phyloP scores from a whole-genome alignment of 108 stramenopile species.

The Nannochloropsis gaditana region DNA sequence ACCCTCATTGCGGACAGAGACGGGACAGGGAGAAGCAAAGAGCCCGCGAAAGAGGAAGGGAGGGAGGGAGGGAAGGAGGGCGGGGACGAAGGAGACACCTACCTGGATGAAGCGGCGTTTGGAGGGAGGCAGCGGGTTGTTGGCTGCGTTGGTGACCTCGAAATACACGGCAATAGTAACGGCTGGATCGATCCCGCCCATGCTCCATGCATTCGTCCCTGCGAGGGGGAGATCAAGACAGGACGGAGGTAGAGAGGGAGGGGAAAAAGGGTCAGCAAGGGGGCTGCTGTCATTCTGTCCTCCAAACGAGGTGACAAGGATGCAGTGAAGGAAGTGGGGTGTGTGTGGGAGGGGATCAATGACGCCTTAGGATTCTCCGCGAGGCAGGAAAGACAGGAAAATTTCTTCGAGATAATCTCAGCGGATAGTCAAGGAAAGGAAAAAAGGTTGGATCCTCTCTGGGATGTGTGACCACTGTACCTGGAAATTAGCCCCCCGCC shows the following conservation, averaged over 20 bases:
- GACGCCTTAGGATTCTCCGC: too few relatives aligned
- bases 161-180: slow-evolving; percentile 98
- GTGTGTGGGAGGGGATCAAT: too few relatives aligned
- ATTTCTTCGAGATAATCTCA: too few relatives aligned
- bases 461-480: too few relatives aligned
- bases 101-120: slow-evolving; percentile 51
- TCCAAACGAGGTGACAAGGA: too few relatives aligned
- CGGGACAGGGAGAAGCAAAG: too few relatives aligned
- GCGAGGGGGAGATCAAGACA: slow-evolving; percentile 26
- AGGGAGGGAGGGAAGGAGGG: neutral
- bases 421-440: too few relatives aligned
- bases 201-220: slow-evolving; percentile 93
- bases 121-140: slow-evolving; percentile 49
- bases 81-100: neutral
- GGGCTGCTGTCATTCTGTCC: too few relatives aligned
- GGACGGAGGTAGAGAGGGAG: neutral
- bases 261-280: neutral
- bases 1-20: too few relatives aligned
- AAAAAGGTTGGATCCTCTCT: too few relatives aligned
- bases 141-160: slow-evolving; percentile 65
- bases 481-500: neutral
- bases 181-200: slow-evolving; percentile 84
- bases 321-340: too few relatives aligned
- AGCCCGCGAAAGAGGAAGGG: neutral
- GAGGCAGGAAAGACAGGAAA: too few relatives aligned